Conservation (phyloP, 1,139 yeast genomes). For the Nadsonia commutata region DNA sequence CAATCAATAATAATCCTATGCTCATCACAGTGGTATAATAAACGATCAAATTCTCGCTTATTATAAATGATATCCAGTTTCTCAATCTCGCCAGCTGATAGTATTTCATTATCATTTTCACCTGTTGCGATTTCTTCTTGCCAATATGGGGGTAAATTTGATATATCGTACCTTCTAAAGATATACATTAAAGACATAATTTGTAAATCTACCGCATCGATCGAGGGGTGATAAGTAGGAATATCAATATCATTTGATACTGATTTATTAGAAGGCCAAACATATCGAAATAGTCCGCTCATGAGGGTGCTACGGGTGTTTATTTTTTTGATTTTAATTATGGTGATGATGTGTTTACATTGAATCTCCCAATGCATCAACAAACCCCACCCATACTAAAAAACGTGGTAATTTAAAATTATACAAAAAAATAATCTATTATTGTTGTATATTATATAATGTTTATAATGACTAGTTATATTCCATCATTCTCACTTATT, state of each 20-base stretch:
- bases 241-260: slow-evolving; percentile 18
- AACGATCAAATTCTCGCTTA: slow-evolving; percentile 28
- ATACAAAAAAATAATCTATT: slow-evolving; percentile 1
- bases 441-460: neutral
- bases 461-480: too few species aligned
- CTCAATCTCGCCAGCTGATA: slow-evolving; percentile 18
- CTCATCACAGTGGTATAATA: slow-evolving; percentile 35
- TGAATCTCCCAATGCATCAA: too few species aligned
- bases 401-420: neutral
- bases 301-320: slow-evolving; percentile 11
- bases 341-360: too few species aligned
- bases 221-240: slow-evolving; percentile 33
- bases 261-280: slow-evolving; percentile 14
- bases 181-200: slow-evolving; percentile 41
- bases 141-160: slow-evolving; percentile 26
- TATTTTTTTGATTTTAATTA: too few species aligned
- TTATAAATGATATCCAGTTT: slow-evolving; percentile 43
- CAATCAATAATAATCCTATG: slow-evolving; percentile 51
- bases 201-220: slow-evolving; percentile 46
- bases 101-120: slow-evolving; percentile 11
- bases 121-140: slow-evolving; percentile 7
- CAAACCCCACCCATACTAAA: too few species aligned
- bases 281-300: slow-evolving; percentile 17
- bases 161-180: slow-evolving; percentile 38
- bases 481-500: too few species aligned